Evolutionary conservation across 2,329 filamentous ascomycete genomes (phyloP), one percentile per base, ranked within the genome.

Genomic region (Diaporthe destruens): DNA sequence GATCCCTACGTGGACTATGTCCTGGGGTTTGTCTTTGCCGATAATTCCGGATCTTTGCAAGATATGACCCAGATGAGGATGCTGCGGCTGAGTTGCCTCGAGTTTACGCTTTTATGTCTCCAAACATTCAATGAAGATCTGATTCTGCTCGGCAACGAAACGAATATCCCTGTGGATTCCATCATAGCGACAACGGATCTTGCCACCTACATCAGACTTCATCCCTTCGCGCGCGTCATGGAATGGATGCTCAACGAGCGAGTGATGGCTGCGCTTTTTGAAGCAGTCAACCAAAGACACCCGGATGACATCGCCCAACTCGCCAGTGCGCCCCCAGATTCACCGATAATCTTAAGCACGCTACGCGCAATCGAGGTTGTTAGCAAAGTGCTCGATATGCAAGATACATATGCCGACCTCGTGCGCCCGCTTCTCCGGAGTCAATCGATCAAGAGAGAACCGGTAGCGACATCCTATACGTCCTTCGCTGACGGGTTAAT

Each of bases 241-340:
- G 96, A 99, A 80, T 98, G 96, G 95, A 90, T 99, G 82, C 98
- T 97, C 82, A 98, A 97, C 79, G 94, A 97, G 78, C 94, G 93
- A 75, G 94, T 98, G 29, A 90, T 97, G 77, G 89, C 89, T 75
- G 90, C 92, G 18, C 84, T 99, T 2, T 96, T 98, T 81, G 87
- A 90, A 71, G 90, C 93, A 14, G 90, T 96, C 39, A 93, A 96
- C 76, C 73, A 68, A 25, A 72, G 71, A n/a, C 25, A 71, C 20
- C 53, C 66, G 2, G 92, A 97, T 80, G 90, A 96, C 76, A 84
- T 92, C 20, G 85, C 88, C 9, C 91, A 93, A 72, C 88, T 98
- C 53, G 90, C 93, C 74, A 91, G 89, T 76, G 90, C 94, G 14
- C 85, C 91, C 6, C 90, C 92, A 1, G 92, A 95, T 76, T 97